Base-by-base conservation (phyloP, 306 rosid species). In the Potentilla sterilis region DNA sequence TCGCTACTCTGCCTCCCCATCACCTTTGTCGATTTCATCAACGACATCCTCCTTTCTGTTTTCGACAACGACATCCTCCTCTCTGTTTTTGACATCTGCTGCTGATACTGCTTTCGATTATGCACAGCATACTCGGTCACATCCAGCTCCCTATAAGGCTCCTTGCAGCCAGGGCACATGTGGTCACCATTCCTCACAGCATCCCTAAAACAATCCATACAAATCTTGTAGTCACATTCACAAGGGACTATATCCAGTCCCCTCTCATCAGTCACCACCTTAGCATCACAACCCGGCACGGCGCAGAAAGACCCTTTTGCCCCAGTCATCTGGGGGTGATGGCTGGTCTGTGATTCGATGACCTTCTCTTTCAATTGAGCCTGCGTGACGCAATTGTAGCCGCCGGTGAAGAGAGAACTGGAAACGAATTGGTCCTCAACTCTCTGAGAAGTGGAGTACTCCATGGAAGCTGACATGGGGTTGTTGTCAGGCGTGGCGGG, bases 401-500 rank as follows among this genome's bases (percentile, higher is more conserved):
- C 97, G 1, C 93, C 97, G 0, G 90, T 91, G 67, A 91, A 91
- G 83, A 91, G 11, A 18, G 96, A 87, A 78, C 89, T 84, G 0
- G 93, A 85, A 7, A 88, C 91, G 18, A 81, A 88, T 35, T 87
- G 96, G 55, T 91, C 96, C 78, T 88, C 91, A 2, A 83, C 85
- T 49, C 91, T 79, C 89, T 73, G 65, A 7, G 96, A 90, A 64
- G 84, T 65, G 1, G 91, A 83, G 58, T 89, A 84, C 73, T 88
- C 81, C 81, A 88, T 54, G 81, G 81, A 63, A 63, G 43, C 69
- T 35, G 69, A 63, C 13, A 16, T 73, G 1, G 89, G 93, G 77
- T 84, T 88, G 80, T 88, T 85, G 82, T 91, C 89, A 0, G 93
- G 96, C 37, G 93, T 91, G 13, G 57, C 77, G 18, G 96, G 93